Percentiles rank a stretch among this genome's conserved stretches.
These are phyloP conservation scores for Linnemannia hyalina DNA, from an alignment of 192 early-diverging fungal genomes.

Conservation along the genomic window DNA sequence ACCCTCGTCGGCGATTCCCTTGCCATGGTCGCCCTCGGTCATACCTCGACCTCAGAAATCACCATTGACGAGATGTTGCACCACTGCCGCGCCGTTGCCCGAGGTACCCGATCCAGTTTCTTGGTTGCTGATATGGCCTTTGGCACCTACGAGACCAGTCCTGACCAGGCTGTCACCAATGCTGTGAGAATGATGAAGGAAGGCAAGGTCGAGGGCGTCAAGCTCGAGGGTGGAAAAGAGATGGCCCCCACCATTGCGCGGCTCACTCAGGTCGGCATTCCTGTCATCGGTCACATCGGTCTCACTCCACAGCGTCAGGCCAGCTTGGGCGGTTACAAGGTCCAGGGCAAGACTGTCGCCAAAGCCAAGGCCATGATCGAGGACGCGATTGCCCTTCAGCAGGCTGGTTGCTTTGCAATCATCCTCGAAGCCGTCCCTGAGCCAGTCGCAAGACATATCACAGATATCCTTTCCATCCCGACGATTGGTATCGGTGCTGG, in stretches of 20 bases:
- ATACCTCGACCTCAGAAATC: slow-evolving; percentile 85
- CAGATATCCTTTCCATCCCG: slow-evolving; percentile 80
- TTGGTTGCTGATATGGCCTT: slow-evolving; percentile 93
- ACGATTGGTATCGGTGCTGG: slow-evolving; percentile 99
- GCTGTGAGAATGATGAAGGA: slow-evolving; percentile 91
- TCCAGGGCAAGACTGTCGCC: slow-evolving; percentile 89
- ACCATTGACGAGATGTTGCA: slow-evolving; percentile 98
- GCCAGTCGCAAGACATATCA: slow-evolving; percentile 90
- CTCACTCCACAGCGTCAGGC: slow-evolving; percentile 94
- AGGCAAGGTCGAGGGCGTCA: slow-evolving; percentile 93
- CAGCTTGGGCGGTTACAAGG: slow-evolving; percentile 90
- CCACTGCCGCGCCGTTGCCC: slow-evolving; percentile 90
- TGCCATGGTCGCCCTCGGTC: slow-evolving; percentile 97
- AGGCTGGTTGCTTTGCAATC: slow-evolving; percentile 91
- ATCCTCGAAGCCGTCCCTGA: slow-evolving; percentile 94
- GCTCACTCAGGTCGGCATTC: slow-evolving; percentile 90
- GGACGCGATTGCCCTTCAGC: slow-evolving; percentile 91
- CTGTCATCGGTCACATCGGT: slow-evolving; percentile 95
- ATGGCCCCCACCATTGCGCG: slow-evolving; percentile 81
- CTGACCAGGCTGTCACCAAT: slow-evolving; percentile 80
- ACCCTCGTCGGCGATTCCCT: slow-evolving; percentile 95
- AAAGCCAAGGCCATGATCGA: slow-evolving; percentile 82
- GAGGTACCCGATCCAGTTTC: slow-evolving; percentile 84
- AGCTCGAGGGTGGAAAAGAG: slow-evolving; percentile 94
- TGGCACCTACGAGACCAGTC: slow-evolving; percentile 89